These are phyloP conservation scores for Achlya hypogyna DNA, from an alignment of 352 stramenopile species.

Conservation along the genomic window DNA sequence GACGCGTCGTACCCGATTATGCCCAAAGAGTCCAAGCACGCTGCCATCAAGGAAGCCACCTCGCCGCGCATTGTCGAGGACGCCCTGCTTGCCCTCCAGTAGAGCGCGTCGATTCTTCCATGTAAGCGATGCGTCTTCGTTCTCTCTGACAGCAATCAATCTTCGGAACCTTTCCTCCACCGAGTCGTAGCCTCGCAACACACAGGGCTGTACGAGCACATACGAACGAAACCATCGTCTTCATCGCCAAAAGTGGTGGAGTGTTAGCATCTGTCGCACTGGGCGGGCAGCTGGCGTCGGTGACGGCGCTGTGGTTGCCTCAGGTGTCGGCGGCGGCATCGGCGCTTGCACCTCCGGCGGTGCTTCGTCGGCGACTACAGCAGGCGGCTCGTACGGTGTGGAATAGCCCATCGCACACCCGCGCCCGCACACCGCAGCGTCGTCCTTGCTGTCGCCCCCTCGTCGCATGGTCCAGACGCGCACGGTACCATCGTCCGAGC, in stretches of 20 bases:
- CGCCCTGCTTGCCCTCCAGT: not conserved
- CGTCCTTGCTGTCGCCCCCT: not conserved
- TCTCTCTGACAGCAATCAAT: too few species aligned
- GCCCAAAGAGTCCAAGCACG: constrained; percentile 22
- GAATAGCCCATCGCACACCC: not conserved
- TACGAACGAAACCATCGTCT: not conserved
- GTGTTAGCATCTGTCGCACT: not conserved
- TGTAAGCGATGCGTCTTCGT: too few species aligned
- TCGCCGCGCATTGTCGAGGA: not conserved
- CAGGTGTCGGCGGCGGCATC: too few species aligned
- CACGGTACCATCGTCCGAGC: constrained; percentile 58
- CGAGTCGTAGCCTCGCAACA: too few species aligned
- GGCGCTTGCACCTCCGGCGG: too few species aligned
- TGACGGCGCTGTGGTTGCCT: not conserved
- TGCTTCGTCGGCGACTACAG: not conserved
- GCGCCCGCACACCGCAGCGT: not conserved
- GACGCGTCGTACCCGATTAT: constrained; percentile 66
- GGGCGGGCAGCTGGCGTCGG: not conserved
- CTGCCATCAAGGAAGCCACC: constrained; percentile 1
- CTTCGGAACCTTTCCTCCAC: too few species aligned
- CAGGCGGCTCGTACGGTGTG: not conserved
- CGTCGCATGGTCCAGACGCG: constrained; percentile 32
- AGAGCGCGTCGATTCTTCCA: not conserved
- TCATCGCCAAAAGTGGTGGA: constrained; percentile 11
- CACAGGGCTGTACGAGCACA: too few species aligned